Evolutionary conservation across 2,329 filamentous ascomycete species (phyloP).

Genomic region (Ceratocystis cacaofunesta): DNA sequence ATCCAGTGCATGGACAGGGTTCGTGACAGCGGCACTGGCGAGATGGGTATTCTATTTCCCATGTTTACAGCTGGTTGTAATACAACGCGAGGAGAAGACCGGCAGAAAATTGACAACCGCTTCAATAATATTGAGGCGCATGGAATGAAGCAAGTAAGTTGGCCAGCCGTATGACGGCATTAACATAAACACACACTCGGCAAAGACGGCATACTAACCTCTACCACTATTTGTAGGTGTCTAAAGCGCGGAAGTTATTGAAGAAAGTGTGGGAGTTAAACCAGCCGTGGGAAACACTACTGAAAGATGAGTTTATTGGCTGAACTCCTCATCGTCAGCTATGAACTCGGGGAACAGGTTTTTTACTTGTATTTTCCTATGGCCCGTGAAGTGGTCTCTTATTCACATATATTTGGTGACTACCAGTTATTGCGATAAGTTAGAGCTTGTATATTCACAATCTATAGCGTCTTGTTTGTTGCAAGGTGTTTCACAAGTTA

Average conservation of each 20-base stretch:
- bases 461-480: background rate
- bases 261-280: slow-evolving; percentile 54
- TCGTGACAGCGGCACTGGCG: slow-evolving; percentile 50
- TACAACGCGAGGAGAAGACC: slow-evolving; percentile 39
- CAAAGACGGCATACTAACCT: slow-evolving; percentile 16
- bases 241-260: slow-evolving; percentile 49
- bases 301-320: slow-evolving; percentile 53
- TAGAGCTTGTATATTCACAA: background rate
- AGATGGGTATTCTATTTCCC: slow-evolving; percentile 62
- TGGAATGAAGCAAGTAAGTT: slow-evolving; percentile 58
- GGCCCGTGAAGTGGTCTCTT: background rate
- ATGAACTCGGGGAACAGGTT: background rate
- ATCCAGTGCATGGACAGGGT: slow-evolving; percentile 47
- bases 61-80: slow-evolving; percentile 76
- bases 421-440: background rate
- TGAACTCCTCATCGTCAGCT: slow-evolving; percentile 23
- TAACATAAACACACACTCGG: background rate
- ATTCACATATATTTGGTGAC: background rate
- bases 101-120: slow-evolving; percentile 47
- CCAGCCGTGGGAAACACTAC: slow-evolving; percentile 52
- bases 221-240: slow-evolving; percentile 28
- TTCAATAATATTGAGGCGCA: slow-evolving; percentile 54
- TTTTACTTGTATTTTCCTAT: background rate
- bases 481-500: background rate
- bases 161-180: background rate